phyloP scores from a whole-genome alignment of 768 basidiomycete genomes.

The Epithele typhae region DNA sequence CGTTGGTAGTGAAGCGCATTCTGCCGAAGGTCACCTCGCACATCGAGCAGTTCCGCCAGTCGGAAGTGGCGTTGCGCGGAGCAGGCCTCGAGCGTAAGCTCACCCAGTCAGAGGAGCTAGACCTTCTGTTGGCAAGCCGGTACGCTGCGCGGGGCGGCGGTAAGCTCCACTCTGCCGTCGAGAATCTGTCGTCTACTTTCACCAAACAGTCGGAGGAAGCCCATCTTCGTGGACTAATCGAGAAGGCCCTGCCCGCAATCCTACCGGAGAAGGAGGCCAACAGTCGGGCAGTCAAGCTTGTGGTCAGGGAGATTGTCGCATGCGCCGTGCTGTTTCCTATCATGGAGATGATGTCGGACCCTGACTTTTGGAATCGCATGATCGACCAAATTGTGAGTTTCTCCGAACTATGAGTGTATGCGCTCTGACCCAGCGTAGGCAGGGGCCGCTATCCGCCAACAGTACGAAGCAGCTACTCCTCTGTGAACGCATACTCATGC shows the following conservation, averaged over 20 bases:
- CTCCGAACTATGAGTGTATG: neutral
- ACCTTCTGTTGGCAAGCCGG: constrained; percentile 77
- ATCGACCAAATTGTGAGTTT: constrained; percentile 85
- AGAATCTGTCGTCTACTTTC: constrained; percentile 84
- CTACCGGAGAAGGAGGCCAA: constrained; percentile 72
- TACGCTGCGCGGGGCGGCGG: constrained; percentile 65
- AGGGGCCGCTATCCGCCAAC: constrained; percentile 68
- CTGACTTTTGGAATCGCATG: constrained; percentile 94
- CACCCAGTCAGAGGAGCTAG: constrained; percentile 87
- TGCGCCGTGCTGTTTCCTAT: constrained; percentile 82
- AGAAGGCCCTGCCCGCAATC: constrained; percentile 63
- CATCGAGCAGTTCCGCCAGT: constrained; percentile 85
- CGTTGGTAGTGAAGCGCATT: constrained; percentile 76
- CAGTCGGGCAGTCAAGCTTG: constrained; percentile 67
- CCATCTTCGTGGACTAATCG: constrained; percentile 71
- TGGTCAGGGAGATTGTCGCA: constrained; percentile 77
- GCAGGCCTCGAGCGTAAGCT: constrained; percentile 76
- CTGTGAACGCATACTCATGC: constrained; percentile 24
- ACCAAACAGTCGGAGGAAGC: constrained; percentile 87
- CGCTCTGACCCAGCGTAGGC: constrained; percentile 35
- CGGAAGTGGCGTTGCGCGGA: constrained; percentile 81
- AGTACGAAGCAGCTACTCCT: constrained; percentile 51
- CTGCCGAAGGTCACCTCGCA: constrained; percentile 88
- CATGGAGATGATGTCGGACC: constrained; percentile 90
- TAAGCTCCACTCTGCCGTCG: constrained; percentile 80